These are phyloP conservation scores for Calonectria pseudoturangicola DNA, from an alignment of 2,329 filamentous ascomycete species.

Conservation along the genomic window DNA sequence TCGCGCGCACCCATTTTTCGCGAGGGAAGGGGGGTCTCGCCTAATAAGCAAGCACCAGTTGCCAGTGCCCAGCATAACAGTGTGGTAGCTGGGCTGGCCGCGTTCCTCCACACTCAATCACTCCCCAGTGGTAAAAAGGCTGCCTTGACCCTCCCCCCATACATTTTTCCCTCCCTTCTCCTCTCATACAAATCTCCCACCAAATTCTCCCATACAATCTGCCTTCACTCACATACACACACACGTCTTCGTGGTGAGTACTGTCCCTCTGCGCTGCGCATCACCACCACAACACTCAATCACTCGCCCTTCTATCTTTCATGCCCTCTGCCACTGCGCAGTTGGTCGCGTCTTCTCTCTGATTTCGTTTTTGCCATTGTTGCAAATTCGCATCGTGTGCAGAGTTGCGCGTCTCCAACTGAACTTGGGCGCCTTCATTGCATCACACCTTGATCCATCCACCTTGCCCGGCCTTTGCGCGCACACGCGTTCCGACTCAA, in stretches of 20 bases:
- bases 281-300: constrained; percentile 58
- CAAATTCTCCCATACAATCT: constrained; percentile 72
- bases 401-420: constrained; percentile 49
- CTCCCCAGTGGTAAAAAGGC: constrained; percentile 80
- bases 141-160: constrained; percentile 72
- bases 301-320: constrained; percentile 62
- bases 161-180: constrained; percentile 73
- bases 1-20: constrained; percentile 56
- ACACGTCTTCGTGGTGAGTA: constrained; percentile 71
- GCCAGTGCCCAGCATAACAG: constrained; percentile 54
- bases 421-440: constrained; percentile 40
- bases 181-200: constrained; percentile 78
- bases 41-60: constrained; percentile 54
- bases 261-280: constrained; percentile 52
- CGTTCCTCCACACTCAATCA: constrained; percentile 71
- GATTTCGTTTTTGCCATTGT: constrained; percentile 48
- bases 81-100: constrained; percentile 55
- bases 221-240: constrained; percentile 64
- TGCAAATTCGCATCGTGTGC: constrained; percentile 43
- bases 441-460: constrained; percentile 42
- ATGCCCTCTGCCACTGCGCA: constrained; percentile 39
- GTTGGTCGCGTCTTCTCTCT: constrained; percentile 40
- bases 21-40: constrained; percentile 51
- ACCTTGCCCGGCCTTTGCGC: constrained; percentile 43
- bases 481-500: constrained; percentile 38